These are phyloP conservation scores for Penicillium crystallinum DNA, from an alignment of 495 filamentous ascomycete genomes.

Conservation along the genomic window DNA sequence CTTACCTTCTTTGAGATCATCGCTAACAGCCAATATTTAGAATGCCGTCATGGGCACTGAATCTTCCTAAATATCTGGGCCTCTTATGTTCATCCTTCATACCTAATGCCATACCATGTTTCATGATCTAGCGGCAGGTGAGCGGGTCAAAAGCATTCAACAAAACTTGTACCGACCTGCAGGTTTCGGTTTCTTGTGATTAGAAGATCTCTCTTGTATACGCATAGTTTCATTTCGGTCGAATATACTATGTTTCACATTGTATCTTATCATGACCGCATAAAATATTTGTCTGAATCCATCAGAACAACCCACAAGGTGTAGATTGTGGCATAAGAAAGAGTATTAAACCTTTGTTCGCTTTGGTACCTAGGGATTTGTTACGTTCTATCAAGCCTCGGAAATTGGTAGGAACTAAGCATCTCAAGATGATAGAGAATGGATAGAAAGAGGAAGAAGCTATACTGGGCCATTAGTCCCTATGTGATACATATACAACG, in stretches of 20 bases:
- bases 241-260: background rate
- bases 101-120: background rate
- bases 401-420: too few relatives aligned
- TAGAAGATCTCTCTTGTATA: background rate
- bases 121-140: background rate
- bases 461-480: too few relatives aligned
- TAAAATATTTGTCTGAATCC: too few relatives aligned
- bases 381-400: too few relatives aligned
- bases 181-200: background rate
- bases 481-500: background rate
- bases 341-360: too few relatives aligned
- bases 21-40: constrained; percentile 9
- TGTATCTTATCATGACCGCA: background rate
- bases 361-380: too few relatives aligned
- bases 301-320: too few relatives aligned
- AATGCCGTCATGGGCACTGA: constrained; percentile 26
- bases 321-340: too few relatives aligned
- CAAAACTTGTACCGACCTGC: background rate
- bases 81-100: background rate
- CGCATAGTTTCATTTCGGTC: background rate
- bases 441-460: too few relatives aligned
- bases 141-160: background rate
- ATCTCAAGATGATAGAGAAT: too few relatives aligned
- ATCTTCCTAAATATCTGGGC: constrained; percentile 7
- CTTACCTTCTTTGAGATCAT: background rate